Evolutionary conservation across 2,329 filamentous ascomycete genomes (phyloP).

Genomic region (Colletotrichum orbiculare): DNA sequence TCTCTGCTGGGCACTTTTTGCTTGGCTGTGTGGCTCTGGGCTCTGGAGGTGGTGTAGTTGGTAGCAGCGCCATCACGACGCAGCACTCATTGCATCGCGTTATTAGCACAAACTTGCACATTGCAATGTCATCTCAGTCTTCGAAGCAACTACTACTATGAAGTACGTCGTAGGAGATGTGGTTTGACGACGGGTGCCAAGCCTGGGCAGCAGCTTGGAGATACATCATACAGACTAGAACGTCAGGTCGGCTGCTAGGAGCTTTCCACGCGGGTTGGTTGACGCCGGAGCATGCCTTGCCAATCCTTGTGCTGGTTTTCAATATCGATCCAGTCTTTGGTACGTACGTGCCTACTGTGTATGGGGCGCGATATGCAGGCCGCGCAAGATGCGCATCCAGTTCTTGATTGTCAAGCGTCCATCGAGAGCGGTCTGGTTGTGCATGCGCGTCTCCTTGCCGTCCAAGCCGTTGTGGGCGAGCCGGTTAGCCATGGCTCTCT

Average conservation of each 20-base stretch:
- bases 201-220: neutral
- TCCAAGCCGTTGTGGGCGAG: conserved; percentile 5
- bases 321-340: neutral
- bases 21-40: neutral
- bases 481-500: neutral
- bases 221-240: conserved; percentile 29
- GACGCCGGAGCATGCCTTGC: conserved; percentile 13
- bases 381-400: conserved; percentile 18
- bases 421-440: conserved; percentile 17
- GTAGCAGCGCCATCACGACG: no score
- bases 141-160: neutral
- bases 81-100: no score
- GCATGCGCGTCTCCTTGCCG: conserved; percentile 13
- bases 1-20: conserved; percentile 6
- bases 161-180: neutral
- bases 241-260: conserved; percentile 20
- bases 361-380: conserved; percentile 8
- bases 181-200: conserved; percentile 18
- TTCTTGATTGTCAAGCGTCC: conserved; percentile 5
- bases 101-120: no score
- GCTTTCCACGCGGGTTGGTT: conserved; percentile 10
- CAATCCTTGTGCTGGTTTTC: conserved; percentile 2
- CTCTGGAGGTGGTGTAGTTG: neutral
- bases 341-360: neutral
- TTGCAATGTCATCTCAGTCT: no score